Base-by-base conservation (phyloP, 2,329 filamentous ascomycete genomes). In the Rutstroemia sp. region DNA sequence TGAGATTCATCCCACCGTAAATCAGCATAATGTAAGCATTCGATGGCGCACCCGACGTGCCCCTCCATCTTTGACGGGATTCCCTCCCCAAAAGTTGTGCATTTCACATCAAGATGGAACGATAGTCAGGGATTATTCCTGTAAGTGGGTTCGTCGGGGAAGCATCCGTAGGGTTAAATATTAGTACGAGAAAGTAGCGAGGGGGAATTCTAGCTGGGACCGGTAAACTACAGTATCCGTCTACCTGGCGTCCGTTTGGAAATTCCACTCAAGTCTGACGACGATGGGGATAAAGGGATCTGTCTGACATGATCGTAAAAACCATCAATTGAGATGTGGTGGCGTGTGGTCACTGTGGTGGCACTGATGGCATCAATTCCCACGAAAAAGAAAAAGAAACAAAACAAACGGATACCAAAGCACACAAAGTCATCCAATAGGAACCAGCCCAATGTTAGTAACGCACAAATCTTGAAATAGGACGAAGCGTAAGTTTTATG, bases 161-260 rank as follows among this genome's bases (percentile, higher is more conserved):
- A 55, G 53, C 30, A 38, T 50, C 49, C 53, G 46, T 51, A 55
- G 44, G 44, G 44, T 30, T 16, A 47, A 4, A 27, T 16, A 55
- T 38, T 50, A 55, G 38, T 21, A 44, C 46, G 40, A 44, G 21
- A 39, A 48, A 48, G 25, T 48, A 19, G 25, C 21, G 36, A 27
- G 40, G 19, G 23, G 39, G 16, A 16, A n/a, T 7, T 48, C 30
- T 51, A 47, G 23, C 42, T 39, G 21, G 44, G 51, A 47, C 34
- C 12, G 42, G 40, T 44, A 44, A 19, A 47, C 45, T 12, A 36
- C 7, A 27, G 14, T 30, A 40, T 54, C 45, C 51, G 42, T 45
- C 46, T 55, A 51, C 53, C 53, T 55, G 53, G 53, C 46, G 50
- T 55, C 44, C 25, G 46, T 51, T 55, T 54, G 36, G 10, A 25